phyloP scores from a whole-genome alignment of 306 rosid species.

The Hippophae tibetana region DNA sequence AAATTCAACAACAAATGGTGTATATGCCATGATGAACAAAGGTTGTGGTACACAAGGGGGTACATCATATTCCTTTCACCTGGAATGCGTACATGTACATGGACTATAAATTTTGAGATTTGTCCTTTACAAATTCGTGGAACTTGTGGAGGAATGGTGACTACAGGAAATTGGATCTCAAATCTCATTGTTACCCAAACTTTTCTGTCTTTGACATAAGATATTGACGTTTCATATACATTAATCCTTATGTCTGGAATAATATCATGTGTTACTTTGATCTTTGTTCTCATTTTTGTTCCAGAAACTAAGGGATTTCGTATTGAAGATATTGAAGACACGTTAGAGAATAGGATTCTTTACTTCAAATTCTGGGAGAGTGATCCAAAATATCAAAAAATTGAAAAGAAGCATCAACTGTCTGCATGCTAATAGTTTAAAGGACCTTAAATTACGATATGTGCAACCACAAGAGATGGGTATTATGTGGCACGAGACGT shows the following conservation, averaged over 20 bases:
- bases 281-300: conserved; percentile 45
- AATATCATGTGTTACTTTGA: conserved; percentile 26
- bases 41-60: conserved; percentile 51
- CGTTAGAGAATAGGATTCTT: conserved; percentile 37
- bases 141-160: conserved; percentile 49
- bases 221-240: conserved; percentile 42
- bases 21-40: conserved; percentile 14
- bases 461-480: too few species aligned
- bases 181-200: conserved; percentile 47
- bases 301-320: conserved; percentile 63
- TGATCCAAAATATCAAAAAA: not conserved
- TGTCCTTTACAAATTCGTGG: conserved; percentile 47
- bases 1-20: conserved; percentile 10
- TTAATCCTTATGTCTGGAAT: conserved; percentile 32
- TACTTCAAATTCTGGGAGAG: conserved; percentile 41
- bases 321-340: conserved; percentile 53
- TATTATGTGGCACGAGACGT: too few species aligned
- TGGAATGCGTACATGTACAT: conserved; percentile 54
- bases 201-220: conserved; percentile 30
- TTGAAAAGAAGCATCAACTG: conserved; percentile 2
- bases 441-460: too few species aligned
- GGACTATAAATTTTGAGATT: conserved; percentile 61
- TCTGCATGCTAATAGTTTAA: not conserved
- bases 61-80: conserved; percentile 54
- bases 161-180: conserved; percentile 44